Evolutionary conservation across 305 asterid genomes (phyloP).

Genomic region (Rubia tinctorum): DNA sequence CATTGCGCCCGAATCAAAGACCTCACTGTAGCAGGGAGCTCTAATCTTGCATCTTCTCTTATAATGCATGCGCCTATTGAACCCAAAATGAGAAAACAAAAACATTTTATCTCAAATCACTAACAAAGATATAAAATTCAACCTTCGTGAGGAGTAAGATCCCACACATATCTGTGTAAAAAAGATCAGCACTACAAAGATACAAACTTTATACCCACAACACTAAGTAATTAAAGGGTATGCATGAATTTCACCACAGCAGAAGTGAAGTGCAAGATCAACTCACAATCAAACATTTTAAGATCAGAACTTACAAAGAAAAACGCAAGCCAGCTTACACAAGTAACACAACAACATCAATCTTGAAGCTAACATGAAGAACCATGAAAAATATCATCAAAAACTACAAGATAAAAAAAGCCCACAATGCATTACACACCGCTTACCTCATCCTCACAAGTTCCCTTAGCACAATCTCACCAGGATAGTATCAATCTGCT

Average conservation of each 20-base stretch:
- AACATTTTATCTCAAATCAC: background rate
- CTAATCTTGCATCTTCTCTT: constrained; percentile 90
- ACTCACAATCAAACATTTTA: constrained; percentile 13
- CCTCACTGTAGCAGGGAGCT: constrained; percentile 91
- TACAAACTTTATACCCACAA: constrained; percentile 4
- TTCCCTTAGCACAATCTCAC: too few relatives aligned
- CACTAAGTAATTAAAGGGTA: too few relatives aligned
- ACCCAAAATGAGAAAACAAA: constrained; percentile 14
- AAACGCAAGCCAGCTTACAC: background rate
- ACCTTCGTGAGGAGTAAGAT: background rate
- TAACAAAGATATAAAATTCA: background rate
- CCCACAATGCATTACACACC: too few relatives aligned
- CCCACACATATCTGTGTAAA: background rate
- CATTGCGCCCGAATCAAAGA: constrained; percentile 87
- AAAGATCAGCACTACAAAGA: constrained; percentile 1
- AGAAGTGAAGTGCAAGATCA: background rate
- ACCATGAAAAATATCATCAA: constrained; percentile 10
- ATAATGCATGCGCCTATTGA: constrained; percentile 78
- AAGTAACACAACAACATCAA: background rate
- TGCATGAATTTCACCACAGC: background rate
- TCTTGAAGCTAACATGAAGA: constrained; percentile 3
- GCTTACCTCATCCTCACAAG: too few relatives aligned
- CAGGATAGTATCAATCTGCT: too few relatives aligned
- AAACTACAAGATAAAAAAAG: too few relatives aligned
- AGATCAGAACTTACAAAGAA: background rate